phyloP scores from a whole-genome alignment of 140 eudicot species.

The Stevia rebaudiana region DNA sequence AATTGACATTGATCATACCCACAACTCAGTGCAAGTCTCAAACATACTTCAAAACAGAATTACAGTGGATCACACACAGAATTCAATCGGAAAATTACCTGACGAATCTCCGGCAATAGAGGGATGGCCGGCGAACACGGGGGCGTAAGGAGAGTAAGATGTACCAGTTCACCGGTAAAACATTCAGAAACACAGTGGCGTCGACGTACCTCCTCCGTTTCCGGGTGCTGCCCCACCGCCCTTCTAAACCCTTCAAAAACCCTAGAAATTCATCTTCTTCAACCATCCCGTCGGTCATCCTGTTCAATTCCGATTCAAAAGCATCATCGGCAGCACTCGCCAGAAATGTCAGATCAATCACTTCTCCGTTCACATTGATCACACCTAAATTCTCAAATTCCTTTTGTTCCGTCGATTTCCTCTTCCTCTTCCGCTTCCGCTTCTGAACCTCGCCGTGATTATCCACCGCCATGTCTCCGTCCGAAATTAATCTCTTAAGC shows the following conservation, averaged over 20 bases:
- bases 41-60: neutral
- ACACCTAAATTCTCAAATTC: conserved; percentile 11
- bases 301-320: neutral
- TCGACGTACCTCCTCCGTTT: conserved; percentile 24
- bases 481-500: neutral
- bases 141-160: conserved; percentile 23
- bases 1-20: neutral
- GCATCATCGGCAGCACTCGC: conserved; percentile 6
- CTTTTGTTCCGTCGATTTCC: neutral
- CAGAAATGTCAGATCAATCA: conserved; percentile 14
- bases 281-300: conserved; percentile 17
- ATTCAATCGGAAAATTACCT: conserved; percentile 14
- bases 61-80: neutral
- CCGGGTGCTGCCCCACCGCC: conserved; percentile 20
- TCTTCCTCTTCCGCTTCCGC: conserved; percentile 10
- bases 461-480: neutral
- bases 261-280: conserved; percentile 22
- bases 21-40: neutral
- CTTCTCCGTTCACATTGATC: neutral
- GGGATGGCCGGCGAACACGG: conserved; percentile 6
- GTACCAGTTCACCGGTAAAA: conserved; percentile 15
- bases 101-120: conserved; percentile 22
- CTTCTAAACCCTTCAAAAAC: conserved; percentile 20
- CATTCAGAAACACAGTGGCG: conserved; percentile 6
- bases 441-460: too few species aligned